Percentiles rank a stretch among this genome's conserved stretches.
Conservation (phyloP, 148 eudicot species). For the Spergularia marina region DNA sequence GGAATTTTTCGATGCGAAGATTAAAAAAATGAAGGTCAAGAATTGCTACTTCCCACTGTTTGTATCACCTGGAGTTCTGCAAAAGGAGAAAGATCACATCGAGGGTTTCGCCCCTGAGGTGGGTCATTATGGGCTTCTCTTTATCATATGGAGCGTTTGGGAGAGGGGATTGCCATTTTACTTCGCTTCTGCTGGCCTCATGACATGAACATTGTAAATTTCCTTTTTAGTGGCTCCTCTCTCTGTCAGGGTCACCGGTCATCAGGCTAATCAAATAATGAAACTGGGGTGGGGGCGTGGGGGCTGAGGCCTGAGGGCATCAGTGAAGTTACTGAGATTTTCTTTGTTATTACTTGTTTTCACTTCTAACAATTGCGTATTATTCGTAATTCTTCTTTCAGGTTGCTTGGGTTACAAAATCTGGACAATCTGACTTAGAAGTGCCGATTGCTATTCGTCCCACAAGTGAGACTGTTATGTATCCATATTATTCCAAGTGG, state of each 20-base stretch:
- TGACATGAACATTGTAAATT: no score
- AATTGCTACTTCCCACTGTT: constrained; percentile 89
- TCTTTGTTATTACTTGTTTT: neutral
- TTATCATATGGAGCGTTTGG: neutral
- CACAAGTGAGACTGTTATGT: constrained; percentile 99
- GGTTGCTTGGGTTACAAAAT: constrained; percentile 99
- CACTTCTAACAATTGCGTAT: neutral
- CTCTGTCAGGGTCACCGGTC: neutral
- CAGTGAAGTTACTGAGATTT: neutral
- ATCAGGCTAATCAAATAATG: neutral
- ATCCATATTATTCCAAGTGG: constrained; percentile 98
- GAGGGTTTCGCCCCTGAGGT: constrained; percentile 99
- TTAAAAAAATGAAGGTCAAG: constrained; percentile 81
- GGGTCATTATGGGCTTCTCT: constrained; percentile 2
- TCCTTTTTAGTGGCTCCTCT: no score
- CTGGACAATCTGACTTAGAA: constrained; percentile 84
- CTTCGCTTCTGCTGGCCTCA: no score
- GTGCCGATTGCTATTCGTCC: constrained; percentile 98
- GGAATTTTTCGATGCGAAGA: constrained; percentile 84
- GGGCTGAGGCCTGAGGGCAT: neutral
- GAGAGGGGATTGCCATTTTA: no score
- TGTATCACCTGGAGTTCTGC: constrained; percentile 69
- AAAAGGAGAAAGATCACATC: constrained; percentile 86
- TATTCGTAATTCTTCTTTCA: constrained; percentile 23
- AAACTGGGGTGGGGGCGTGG: neutral